Conservation (phyloP, 2,329 filamentous ascomycete species). For the Colletotrichum cuscutae region DNA sequence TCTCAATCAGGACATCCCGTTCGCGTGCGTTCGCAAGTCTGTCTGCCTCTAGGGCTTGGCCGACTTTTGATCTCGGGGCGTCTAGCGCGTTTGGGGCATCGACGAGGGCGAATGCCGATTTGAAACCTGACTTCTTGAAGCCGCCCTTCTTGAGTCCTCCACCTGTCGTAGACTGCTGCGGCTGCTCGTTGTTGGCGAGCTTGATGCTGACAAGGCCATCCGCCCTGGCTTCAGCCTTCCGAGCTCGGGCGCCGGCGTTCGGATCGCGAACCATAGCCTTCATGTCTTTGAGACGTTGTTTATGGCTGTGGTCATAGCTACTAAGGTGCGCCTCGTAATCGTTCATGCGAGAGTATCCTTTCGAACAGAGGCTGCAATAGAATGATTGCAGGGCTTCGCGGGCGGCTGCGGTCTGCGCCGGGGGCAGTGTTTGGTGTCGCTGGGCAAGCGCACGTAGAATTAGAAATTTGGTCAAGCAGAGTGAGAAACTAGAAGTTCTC, state of each 20-base stretch:
- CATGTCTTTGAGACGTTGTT: conserved; percentile 89
- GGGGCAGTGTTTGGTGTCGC: conserved; percentile 67
- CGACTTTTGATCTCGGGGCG: conserved; percentile 33
- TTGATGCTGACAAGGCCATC: conserved; percentile 77
- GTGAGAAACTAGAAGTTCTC: conserved; percentile 50
- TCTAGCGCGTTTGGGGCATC: conserved; percentile 45
- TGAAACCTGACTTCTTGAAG: conserved; percentile 87
- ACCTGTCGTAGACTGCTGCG: conserved; percentile 40
- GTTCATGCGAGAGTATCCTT: conserved; percentile 94
- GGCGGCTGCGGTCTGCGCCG: conserved; percentile 70
- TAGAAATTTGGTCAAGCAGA: not conserved
- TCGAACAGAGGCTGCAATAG: conserved; percentile 88
- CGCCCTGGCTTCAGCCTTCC: conserved; percentile 77
- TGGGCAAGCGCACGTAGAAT: conserved; percentile 40
- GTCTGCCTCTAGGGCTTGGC: conserved; percentile 35
- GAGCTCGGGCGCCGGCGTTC: conserved; percentile 70
- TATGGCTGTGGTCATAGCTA: conserved; percentile 96
- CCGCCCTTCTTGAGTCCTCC: conserved; percentile 73
- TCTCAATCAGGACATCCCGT: conserved; percentile 54
- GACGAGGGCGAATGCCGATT: conserved; percentile 75
- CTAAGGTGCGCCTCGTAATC: conserved; percentile 95
- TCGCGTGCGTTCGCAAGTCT: conserved; percentile 33
- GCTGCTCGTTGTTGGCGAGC: conserved; percentile 53
- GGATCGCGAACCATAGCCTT: conserved; percentile 83
- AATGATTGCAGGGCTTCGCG: conserved; percentile 83